These are phyloP conservation scores for Annulohypoxylon nitens DNA, from an alignment of 495 filamentous ascomycete genomes.

Conservation along the genomic window DNA sequence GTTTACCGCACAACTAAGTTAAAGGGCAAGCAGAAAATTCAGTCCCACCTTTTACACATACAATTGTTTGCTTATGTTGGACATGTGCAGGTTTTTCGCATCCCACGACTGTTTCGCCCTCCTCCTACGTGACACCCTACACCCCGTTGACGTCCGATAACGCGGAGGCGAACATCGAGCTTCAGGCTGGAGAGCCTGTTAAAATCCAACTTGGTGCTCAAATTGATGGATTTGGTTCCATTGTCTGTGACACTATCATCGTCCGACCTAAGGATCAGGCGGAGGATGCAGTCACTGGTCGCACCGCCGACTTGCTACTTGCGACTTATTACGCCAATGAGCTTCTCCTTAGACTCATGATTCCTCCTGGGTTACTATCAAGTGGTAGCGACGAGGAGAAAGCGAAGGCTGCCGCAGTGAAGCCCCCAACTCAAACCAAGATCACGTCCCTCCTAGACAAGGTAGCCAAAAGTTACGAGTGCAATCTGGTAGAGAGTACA, in stretches of 20 bases:
- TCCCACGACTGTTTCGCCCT: slow-evolving; percentile 95
- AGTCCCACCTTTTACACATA: neutral
- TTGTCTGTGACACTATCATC: slow-evolving; percentile 93
- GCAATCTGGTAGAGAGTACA: slow-evolving; percentile 95
- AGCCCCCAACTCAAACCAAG: slow-evolving; percentile 81
- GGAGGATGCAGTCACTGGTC: slow-evolving; percentile 73
- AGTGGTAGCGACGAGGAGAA: slow-evolving; percentile 92
- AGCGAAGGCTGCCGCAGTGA: slow-evolving; percentile 86
- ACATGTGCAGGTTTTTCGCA: slow-evolving; percentile 78
- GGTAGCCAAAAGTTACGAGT: slow-evolving; percentile 89
- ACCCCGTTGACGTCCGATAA: slow-evolving; percentile 88
- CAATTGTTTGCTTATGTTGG: slow-evolving; percentile 39
- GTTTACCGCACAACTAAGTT: slow-evolving; percentile 99
- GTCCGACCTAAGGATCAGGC: slow-evolving; percentile 70
- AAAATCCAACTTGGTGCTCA: slow-evolving; percentile 99
- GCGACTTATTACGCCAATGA: slow-evolving; percentile 97
- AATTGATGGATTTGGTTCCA: slow-evolving; percentile 96
- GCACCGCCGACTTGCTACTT: slow-evolving; percentile 86
- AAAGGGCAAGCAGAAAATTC: slow-evolving; percentile 73
- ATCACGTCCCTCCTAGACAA: slow-evolving; percentile 91
- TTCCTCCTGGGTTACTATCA: slow-evolving; percentile 87
- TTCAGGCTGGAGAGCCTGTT: slow-evolving; percentile 86
- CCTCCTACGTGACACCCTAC: slow-evolving; percentile 95
- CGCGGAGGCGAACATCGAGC: slow-evolving; percentile 79
- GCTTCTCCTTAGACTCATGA: slow-evolving; percentile 88